Conservation (phyloP, 768 basidiomycete species). For the Lactifluus subvellereus region DNA sequence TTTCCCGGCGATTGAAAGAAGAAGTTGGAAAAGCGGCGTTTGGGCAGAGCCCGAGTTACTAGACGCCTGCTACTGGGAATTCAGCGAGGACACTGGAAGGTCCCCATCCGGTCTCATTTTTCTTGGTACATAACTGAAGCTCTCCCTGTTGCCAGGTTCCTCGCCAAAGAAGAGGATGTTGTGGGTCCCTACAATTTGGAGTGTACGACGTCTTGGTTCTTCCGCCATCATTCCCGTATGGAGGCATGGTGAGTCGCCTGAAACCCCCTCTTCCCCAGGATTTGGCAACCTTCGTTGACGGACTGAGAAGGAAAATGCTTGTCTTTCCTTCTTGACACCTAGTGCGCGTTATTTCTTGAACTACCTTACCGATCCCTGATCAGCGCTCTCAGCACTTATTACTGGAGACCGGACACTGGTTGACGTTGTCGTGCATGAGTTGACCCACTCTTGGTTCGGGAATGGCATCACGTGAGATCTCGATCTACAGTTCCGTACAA, state of each 20-base stretch:
- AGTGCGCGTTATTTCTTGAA: conserved; percentile 41
- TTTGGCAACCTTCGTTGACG: conserved; percentile 10
- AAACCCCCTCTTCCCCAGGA: neutral
- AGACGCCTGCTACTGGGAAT: conserved; percentile 78
- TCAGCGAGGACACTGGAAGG: conserved; percentile 79
- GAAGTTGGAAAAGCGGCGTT: conserved; percentile 74
- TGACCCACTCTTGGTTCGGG: conserved; percentile 89
- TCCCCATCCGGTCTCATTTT: conserved; percentile 30
- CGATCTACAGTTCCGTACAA: neutral
- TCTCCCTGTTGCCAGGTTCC: conserved; percentile 45
- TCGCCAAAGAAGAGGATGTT: conserved; percentile 69
- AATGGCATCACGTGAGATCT: conserved; percentile 69
- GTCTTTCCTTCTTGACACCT: conserved; percentile 82
- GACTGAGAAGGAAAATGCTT: conserved; percentile 70
- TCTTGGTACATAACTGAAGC: neutral
- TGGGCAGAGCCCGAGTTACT: conserved; percentile 89
- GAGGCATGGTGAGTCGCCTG: conserved; percentile 61
- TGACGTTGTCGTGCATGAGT: conserved; percentile 85
- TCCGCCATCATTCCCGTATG: conserved; percentile 90
- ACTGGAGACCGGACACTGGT: conserved; percentile 83
- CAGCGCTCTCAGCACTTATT: conserved; percentile 51
- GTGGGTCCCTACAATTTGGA: conserved; percentile 74
- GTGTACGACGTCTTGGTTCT: conserved; percentile 87
- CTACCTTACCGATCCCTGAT: conserved; percentile 2
- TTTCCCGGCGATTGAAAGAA: conserved; percentile 55